These are phyloP conservation scores for Fusarium poae DNA, from an alignment of 2,329 filamentous ascomycete species.

Conservation along the genomic window DNA sequence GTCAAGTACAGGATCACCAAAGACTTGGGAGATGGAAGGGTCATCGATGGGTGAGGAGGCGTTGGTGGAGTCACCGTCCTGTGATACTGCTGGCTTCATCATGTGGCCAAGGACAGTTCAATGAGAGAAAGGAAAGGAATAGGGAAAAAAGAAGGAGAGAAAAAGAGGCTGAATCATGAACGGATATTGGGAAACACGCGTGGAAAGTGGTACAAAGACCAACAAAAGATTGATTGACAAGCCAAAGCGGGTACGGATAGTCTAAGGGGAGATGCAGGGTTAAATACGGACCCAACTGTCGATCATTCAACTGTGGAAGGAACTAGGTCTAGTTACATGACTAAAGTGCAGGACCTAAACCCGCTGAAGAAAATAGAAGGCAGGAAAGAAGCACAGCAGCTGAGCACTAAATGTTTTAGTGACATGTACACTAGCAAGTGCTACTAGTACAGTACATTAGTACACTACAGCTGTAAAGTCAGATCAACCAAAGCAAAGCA, in stretches of 20 bases:
- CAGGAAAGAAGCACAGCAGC: constrained; percentile 15
- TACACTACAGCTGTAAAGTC: constrained; percentile 17
- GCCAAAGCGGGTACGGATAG: constrained; percentile 2
- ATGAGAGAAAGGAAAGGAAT: not conserved
- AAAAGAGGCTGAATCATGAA: constrained; percentile 41
- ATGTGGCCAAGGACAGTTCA: constrained; percentile 1
- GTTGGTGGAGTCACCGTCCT: constrained; percentile 13
- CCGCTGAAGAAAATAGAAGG: constrained; percentile 2
- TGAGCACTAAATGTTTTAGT: constrained; percentile 5
- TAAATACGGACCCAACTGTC: constrained; percentile 38
- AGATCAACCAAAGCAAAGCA: constrained; percentile 41
- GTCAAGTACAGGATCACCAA: constrained; percentile 47
- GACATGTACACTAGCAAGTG: constrained; percentile 19
- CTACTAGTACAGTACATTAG: too few relatives aligned
- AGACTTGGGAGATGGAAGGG: constrained; percentile 45
- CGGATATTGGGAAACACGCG: constrained; percentile 29
- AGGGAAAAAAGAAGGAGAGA: not conserved
- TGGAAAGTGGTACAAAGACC: constrained; percentile 37
- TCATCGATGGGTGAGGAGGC: constrained; percentile 10
- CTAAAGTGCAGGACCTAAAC: not conserved
- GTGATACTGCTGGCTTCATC: constrained; percentile 32
- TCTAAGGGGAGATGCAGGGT: constrained; percentile 29
- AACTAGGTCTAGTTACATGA: not conserved
- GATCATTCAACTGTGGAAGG: not conserved
- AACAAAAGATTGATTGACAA: constrained; percentile 5